Conservation (phyloP, 225 moss, liverwort and hornwort species). For the Ulota crispa region DNA sequence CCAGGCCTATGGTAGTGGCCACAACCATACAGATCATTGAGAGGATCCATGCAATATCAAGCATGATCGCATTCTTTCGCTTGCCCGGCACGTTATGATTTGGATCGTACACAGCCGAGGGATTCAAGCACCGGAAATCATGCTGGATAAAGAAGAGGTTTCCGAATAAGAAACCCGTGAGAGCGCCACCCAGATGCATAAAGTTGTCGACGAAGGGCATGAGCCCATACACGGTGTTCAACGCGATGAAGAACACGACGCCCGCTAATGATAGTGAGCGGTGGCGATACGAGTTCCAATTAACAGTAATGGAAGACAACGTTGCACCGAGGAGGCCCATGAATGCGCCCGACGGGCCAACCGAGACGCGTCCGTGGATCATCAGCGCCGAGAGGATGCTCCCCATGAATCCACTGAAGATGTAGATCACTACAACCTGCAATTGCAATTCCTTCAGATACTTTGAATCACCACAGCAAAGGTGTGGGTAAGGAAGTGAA, state of each 20-base stretch:
- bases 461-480: background rate
- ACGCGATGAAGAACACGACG: constrained; percentile 33
- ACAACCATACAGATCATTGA: constrained; percentile 22
- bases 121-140: constrained; percentile 39
- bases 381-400: constrained; percentile 49
- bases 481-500: background rate
- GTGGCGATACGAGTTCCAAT: constrained; percentile 35
- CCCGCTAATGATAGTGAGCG: constrained; percentile 29
- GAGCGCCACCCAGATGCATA: constrained; percentile 47
- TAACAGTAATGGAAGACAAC: constrained; percentile 32
- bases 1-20: constrained; percentile 25
- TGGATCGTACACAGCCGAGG: constrained; percentile 33
- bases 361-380: constrained; percentile 43
- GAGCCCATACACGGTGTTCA: constrained; percentile 49
- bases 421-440: constrained; percentile 43
- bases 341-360: constrained; percentile 51
- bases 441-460: background rate
- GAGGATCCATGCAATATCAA: constrained; percentile 45
- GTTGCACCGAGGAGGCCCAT: constrained; percentile 60
- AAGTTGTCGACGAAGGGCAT: constrained; percentile 63
- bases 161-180: constrained; percentile 44
- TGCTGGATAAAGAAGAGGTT: constrained; percentile 47
- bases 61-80: constrained; percentile 42
- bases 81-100: constrained; percentile 24
- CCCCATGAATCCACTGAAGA: constrained; percentile 48